These are phyloP conservation scores for Niveomyces coronatus DNA, from an alignment of 2,329 filamentous ascomycete species.

Conservation along the genomic window DNA sequence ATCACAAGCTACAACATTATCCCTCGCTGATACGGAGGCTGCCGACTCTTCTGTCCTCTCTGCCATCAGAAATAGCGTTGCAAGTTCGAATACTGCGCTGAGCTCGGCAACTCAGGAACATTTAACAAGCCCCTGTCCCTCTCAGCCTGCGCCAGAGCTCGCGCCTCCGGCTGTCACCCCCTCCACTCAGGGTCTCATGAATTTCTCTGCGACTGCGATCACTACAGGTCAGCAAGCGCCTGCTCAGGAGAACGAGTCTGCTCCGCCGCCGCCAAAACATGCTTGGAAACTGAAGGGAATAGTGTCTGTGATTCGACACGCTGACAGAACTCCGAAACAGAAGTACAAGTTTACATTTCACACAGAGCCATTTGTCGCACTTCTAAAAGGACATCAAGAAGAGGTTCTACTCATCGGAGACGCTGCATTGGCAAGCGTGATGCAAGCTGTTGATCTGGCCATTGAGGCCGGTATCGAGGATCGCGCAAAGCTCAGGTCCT, in stretches of 20 bases:
- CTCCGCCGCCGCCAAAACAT: slow-evolving; percentile 68
- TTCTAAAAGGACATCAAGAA: slow-evolving; percentile 91
- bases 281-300: slow-evolving; percentile 98
- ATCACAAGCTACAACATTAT: neutral
- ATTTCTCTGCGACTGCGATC: slow-evolving; percentile 19
- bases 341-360: slow-evolving; percentile 99
- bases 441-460: slow-evolving; percentile 76
- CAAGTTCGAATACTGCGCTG: slow-evolving; percentile 21
- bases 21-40: slow-evolving; percentile 19
- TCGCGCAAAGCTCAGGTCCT: slow-evolving; percentile 68
- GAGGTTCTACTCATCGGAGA: slow-evolving; percentile 92
- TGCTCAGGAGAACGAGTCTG: slow-evolving; percentile 32
- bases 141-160: slow-evolving; percentile 23
- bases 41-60: slow-evolving; percentile 3
- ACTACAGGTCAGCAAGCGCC: slow-evolving; percentile 14
- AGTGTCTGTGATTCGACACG: slow-evolving; percentile 91
- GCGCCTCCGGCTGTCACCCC: slow-evolving; percentile 15
- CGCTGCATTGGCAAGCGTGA: slow-evolving; percentile 77
- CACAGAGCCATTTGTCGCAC: slow-evolving; percentile 86
- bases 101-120: slow-evolving; percentile 26
- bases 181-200: slow-evolving; percentile 28
- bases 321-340: slow-evolving; percentile 94
- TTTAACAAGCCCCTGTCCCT: slow-evolving; percentile 24
- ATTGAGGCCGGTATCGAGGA: slow-evolving; percentile 75
- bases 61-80: slow-evolving; percentile 20